Evolutionary conservation across 176 grass and related monocot genomes (phyloP).

Genomic region (Chloris gayana): DNA sequence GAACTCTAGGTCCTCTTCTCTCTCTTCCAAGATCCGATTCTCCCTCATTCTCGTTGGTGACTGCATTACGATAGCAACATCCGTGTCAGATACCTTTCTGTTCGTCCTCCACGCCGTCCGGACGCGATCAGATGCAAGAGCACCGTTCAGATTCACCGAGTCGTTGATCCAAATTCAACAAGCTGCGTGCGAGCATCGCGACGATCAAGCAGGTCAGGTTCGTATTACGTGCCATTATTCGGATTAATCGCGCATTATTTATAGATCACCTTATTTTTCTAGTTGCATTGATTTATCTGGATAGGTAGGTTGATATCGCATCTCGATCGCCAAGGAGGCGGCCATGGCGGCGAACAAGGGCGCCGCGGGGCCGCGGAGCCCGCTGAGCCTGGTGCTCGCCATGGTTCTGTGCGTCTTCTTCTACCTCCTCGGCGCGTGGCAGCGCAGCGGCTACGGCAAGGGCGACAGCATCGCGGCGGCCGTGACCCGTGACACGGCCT

Average conservation of each 20-base stretch:
- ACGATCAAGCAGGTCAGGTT: no score
- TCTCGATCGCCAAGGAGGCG: neutral
- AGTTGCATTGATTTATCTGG: neutral
- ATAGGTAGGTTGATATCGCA: neutral
- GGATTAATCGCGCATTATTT: neutral
- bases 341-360: conserved; percentile 65
- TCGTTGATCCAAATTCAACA: neutral
- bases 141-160: no score
- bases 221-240: neutral
- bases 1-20: no score
- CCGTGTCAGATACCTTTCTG: neutral
- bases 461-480: conserved; percentile 73
- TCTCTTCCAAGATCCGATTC: no score
- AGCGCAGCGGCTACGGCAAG: conserved; percentile 77
- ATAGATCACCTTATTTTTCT: no score
- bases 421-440: conserved; percentile 81
- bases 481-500: conserved; percentile 50
- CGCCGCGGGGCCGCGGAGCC: conserved; percentile 51
- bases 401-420: conserved; percentile 81
- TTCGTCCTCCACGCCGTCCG: neutral
- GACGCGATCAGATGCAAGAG: neutral
- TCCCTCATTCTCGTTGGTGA: conserved; percentile 13
- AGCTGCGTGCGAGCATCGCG: neutral
- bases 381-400: conserved; percentile 61
- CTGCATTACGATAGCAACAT: neutral